Evolutionary conservation across 2,329 filamentous ascomycete genomes (phyloP).

Genomic region (Biscogniauxia sp.): DNA sequence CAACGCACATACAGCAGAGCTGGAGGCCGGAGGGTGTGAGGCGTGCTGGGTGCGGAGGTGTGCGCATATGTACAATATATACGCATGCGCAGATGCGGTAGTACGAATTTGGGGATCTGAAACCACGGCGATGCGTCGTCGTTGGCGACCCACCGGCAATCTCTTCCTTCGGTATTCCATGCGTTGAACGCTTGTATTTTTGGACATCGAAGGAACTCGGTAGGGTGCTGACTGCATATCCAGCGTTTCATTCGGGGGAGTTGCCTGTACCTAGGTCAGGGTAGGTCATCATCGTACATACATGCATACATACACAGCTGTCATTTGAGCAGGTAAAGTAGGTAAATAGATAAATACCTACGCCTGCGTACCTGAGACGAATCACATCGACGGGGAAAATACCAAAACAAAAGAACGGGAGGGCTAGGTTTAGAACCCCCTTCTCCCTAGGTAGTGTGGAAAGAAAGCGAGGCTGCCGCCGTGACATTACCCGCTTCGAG

Average conservation of each 20-base stretch:
- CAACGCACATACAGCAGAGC: background rate
- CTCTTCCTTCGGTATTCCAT: background rate
- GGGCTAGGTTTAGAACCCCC: no score
- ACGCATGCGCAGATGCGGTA: background rate
- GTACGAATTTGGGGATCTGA: background rate
- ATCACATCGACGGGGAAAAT: background rate
- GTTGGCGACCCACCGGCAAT: background rate
- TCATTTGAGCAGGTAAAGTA: background rate
- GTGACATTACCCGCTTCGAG: background rate
- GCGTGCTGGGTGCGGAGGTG: background rate
- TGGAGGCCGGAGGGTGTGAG: background rate
- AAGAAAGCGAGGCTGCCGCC: background rate
- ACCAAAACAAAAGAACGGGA: no score
- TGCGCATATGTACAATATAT: background rate
- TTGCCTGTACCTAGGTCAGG: background rate
- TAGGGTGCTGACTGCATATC: background rate
- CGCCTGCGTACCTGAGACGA: no score
- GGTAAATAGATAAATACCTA: background rate
- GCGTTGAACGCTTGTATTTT: background rate
- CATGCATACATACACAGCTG: background rate
- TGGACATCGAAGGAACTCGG: background rate
- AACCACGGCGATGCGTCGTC: background rate
- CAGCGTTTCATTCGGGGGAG: background rate
- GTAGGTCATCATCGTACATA: background rate
- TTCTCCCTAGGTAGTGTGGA: no score